A percentile compares a stretch with the other conserved stretches of the same genome.
Evolutionary conservation across 768 basidiomycete genomes (phyloP).

Genomic region (Tricholomella constricta): DNA sequence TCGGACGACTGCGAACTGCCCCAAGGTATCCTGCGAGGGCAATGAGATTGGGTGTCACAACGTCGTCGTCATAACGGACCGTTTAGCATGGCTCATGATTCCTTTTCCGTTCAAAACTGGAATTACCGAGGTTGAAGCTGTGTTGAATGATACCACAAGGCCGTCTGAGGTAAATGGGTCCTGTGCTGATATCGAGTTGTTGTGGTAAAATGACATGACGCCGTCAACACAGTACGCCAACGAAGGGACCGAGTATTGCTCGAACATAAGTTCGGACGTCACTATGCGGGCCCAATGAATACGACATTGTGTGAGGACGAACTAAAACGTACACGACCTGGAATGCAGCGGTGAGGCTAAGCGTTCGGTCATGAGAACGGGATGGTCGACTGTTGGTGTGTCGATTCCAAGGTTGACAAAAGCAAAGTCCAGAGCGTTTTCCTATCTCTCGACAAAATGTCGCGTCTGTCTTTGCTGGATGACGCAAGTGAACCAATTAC

Average conservation of each 20-base stretch:
- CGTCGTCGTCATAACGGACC: constrained; percentile 44
- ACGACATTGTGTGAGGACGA: not conserved
- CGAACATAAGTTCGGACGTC: constrained; percentile 96
- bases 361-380: constrained; percentile 92
- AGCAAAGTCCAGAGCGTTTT: constrained; percentile 91
- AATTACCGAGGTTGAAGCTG: constrained; percentile 87
- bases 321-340: constrained; percentile 63
- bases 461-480: constrained; percentile 13
- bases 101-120: constrained; percentile 85
- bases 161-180: constrained; percentile 64
- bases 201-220: constrained; percentile 90
- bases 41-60: not conserved
- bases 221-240: constrained; percentile 89
- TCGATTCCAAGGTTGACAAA: constrained; percentile 88
- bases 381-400: constrained; percentile 74
- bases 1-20: constrained; percentile 90
- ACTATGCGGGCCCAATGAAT: constrained; percentile 53
- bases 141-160: constrained; percentile 88
- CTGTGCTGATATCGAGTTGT: constrained; percentile 44
- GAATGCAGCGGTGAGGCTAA: constrained; percentile 88
- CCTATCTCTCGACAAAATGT: constrained; percentile 54
- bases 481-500: constrained; percentile 31
- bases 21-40: constrained; percentile 78
- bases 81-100: constrained; percentile 81
- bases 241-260: constrained; percentile 84